Conservation (phyloP, 129 eudicot species). For the Artemisia annua region DNA sequence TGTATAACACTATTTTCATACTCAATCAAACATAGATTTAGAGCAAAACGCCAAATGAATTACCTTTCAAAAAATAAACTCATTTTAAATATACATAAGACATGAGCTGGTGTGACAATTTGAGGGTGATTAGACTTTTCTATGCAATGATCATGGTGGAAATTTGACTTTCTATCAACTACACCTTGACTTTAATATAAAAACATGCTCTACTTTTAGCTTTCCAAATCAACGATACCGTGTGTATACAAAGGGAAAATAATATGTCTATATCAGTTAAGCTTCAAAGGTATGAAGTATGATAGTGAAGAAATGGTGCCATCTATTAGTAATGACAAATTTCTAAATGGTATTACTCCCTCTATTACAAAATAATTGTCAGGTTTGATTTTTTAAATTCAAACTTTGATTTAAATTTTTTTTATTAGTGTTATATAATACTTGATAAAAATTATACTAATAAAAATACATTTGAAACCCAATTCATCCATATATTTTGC, state of each 20-base stretch:
- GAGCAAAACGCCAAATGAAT: no score
- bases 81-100: neutral
- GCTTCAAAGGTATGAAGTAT: neutral
- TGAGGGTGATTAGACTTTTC: constrained; percentile 6
- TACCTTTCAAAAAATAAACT: neutral
- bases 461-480: no score
- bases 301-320: neutral
- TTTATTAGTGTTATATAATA: no score
- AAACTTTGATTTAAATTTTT: no score
- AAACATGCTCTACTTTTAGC: constrained; percentile 15
- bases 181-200: constrained; percentile 29
- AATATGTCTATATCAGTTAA: neutral
- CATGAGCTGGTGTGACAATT: neutral
- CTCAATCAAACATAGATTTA: no score
- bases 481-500: no score
- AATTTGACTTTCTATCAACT: constrained; percentile 27
- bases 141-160: constrained; percentile 24
- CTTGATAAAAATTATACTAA: no score
- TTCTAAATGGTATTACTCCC: no score
- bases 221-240: constrained; percentile 11
- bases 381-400: no score
- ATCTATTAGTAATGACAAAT: neutral
- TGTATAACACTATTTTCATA: no score
- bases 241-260: neutral
- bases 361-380: no score